phyloP scores from a whole-genome alignment of 2,329 filamentous ascomycete genomes.

The Gliomastix tumulicola region DNA sequence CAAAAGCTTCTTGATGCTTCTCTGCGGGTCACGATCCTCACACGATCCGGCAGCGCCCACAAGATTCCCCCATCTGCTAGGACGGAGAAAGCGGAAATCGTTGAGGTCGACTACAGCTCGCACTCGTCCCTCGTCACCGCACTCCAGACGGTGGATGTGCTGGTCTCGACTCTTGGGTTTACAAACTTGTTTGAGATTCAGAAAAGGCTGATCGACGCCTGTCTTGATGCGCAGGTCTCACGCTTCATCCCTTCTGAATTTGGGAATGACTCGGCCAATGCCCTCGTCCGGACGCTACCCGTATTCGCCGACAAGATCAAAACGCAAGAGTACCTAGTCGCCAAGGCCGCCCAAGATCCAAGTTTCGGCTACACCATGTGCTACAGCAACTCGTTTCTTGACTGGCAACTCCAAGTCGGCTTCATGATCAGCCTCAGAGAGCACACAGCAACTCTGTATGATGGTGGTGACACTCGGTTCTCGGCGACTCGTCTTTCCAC shows the following conservation, averaged over 20 bases:
- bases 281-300: conserved; percentile 32
- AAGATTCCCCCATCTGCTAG: neutral
- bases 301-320: conserved; percentile 43
- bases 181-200: conserved; percentile 32
- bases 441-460: conserved; percentile 32
- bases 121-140: conserved; percentile 18
- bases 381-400: conserved; percentile 48
- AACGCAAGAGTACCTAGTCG: conserved; percentile 28
- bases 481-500: conserved; percentile 37
- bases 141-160: conserved; percentile 48
- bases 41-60: neutral
- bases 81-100: too few species aligned
- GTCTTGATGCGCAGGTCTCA: conserved; percentile 50
- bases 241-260: conserved; percentile 57
- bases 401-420: conserved; percentile 38
- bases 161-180: conserved; percentile 31
- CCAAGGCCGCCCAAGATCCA: conserved; percentile 25
- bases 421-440: conserved; percentile 36
- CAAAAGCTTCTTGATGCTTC: neutral
- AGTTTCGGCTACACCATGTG: conserved; percentile 48
- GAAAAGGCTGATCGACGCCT: conserved; percentile 45
- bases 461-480: conserved; percentile 42
- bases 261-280: conserved; percentile 23
- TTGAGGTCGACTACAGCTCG: conserved; percentile 1
- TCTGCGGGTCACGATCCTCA: neutral